Percentiles rank a stretch among this genome's conserved stretches.
phyloP scores from a whole-genome alignment of 2,329 filamentous ascomycete genomes.

The Penicillium sp. region DNA sequence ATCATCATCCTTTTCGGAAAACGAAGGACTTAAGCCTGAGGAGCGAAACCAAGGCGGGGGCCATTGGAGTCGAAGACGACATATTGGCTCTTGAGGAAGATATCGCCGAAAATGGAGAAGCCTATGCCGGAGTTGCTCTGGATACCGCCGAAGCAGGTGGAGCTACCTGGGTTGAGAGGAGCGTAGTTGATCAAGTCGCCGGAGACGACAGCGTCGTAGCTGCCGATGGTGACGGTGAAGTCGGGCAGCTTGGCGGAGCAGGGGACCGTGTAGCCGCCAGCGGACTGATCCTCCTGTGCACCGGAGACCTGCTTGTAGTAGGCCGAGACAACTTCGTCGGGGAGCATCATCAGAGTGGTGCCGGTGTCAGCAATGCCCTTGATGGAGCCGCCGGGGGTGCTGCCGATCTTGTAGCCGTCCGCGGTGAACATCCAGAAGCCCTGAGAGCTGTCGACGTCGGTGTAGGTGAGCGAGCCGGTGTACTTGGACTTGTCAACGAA shows the following conservation, averaged over 20 bases:
- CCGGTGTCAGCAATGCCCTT: slow-evolving; percentile 62
- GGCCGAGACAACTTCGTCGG: slow-evolving; percentile 48
- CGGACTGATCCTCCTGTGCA: slow-evolving; percentile 43
- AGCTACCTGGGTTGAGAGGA: slow-evolving; percentile 35
- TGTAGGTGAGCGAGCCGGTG: slow-evolving; percentile 54
- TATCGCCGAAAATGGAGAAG: slow-evolving; percentile 68
- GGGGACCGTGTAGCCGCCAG: slow-evolving; percentile 54
- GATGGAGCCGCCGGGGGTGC: slow-evolving; percentile 40
- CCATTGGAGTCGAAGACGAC: slow-evolving; percentile 61
- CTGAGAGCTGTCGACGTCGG: slow-evolving; percentile 51
- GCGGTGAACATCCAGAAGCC: slow-evolving; percentile 61
- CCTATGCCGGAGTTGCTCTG: slow-evolving; percentile 58
- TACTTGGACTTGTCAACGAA: slow-evolving; percentile 57
- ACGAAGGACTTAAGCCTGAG: slow-evolving; percentile 27
- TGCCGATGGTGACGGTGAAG: slow-evolving; percentile 50
- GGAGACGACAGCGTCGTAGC: slow-evolving; percentile 48
- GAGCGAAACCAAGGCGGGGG: slow-evolving; percentile 48
- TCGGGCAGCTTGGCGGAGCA: slow-evolving; percentile 50
- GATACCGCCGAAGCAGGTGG: slow-evolving; percentile 67
- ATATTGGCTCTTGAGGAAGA: slow-evolving; percentile 73
- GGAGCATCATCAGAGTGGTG: slow-evolving; percentile 61
- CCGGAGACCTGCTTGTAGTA: slow-evolving; percentile 58
- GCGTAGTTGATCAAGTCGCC: slow-evolving; percentile 54
- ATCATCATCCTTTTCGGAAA: background rate
- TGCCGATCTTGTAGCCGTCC: slow-evolving; percentile 53